phyloP scores from a whole-genome alignment of 441 rosid genomes.

The Pelargonium exstipulatum region DNA sequence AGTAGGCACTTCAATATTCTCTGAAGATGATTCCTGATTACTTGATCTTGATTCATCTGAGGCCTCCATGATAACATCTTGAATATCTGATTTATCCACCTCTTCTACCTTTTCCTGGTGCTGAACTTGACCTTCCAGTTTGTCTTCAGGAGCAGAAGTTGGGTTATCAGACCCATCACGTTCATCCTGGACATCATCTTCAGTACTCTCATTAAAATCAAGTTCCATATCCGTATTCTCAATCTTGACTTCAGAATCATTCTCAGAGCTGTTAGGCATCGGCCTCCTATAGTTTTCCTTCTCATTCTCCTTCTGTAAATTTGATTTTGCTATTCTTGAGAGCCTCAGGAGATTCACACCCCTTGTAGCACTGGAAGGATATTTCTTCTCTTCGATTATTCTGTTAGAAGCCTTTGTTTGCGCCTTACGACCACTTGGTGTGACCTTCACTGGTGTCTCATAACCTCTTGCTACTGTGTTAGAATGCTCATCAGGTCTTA shows the following conservation, averaged over 20 bases:
- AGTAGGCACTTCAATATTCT: constrained; percentile 48
- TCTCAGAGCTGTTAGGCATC: constrained; percentile 61
- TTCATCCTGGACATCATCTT: constrained; percentile 78
- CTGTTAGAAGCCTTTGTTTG: constrained; percentile 51
- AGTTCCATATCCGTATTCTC: constrained; percentile 97
- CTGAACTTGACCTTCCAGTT: constrained; percentile 30
- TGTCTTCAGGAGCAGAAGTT: constrained; percentile 36
- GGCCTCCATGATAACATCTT: constrained; percentile 34
- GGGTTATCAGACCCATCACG: constrained; percentile 52
- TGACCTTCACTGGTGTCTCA: constrained; percentile 61
- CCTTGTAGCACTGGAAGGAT: constrained; percentile 51
- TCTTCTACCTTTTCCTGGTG: constrained; percentile 38
- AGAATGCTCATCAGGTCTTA: constrained; percentile 60
- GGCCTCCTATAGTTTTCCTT: constrained; percentile 94
- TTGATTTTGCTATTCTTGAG: constrained; percentile 86
- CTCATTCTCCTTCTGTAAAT: constrained; percentile 88
- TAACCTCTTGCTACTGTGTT: constrained; percentile 41
- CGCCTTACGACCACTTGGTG: constrained; percentile 47
- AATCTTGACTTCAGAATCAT: constrained; percentile 79
- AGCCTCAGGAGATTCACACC: constrained; percentile 77
- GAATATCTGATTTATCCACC: constrained; percentile 37
- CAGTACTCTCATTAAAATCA: constrained; percentile 76
- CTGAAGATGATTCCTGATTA: constrained; percentile 50
- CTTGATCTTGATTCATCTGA: constrained; percentile 43
- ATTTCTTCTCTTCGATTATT: constrained; percentile 59